phyloP scores from a whole-genome alignment of 371 early-diverging fungal species.

The Dichotomocladium elegans region DNA sequence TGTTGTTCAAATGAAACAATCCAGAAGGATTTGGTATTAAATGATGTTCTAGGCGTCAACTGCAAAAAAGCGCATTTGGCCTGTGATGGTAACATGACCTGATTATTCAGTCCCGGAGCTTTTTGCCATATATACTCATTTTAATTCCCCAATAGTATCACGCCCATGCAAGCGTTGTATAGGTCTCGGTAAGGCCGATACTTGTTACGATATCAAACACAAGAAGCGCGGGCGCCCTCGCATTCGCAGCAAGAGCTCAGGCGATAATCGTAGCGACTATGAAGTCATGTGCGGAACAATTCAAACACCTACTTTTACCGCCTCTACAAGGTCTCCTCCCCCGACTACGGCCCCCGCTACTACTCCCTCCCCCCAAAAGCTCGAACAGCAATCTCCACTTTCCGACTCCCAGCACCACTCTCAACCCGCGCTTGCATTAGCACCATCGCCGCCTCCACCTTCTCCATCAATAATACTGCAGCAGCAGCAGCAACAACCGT shows the following conservation, averaged over 20 bases:
- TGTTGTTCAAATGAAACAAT: too few species aligned
- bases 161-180: constrained; percentile 69
- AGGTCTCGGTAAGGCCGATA: constrained; percentile 56
- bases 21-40: too few species aligned
- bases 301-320: constrained; percentile 8
- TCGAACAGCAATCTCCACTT: constrained; percentile 4
- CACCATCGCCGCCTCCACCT: neutral
- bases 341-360: neutral
- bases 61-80: constrained; percentile 70
- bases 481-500: neutral
- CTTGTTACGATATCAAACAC: constrained; percentile 70
- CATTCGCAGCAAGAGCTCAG: constrained; percentile 37
- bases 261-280: neutral
- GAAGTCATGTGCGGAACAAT: constrained; percentile 3
- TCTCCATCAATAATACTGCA: neutral
- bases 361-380: neutral
- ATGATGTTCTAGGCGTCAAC: constrained; percentile 44
- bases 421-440: neutral
- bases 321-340: neutral
- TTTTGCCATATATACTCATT: too few species aligned
- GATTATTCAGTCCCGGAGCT: too few species aligned
- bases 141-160: constrained; percentile 36
- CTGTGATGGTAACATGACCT: constrained; percentile 56
- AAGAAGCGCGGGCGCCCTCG: constrained; percentile 73
- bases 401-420: neutral